Percentiles rank a stretch among this genome's conserved stretches.
These are phyloP conservation scores for Pseudocercospora macadamiae DNA, from an alignment of 2,329 filamentous ascomycete species.

Conservation along the genomic window DNA sequence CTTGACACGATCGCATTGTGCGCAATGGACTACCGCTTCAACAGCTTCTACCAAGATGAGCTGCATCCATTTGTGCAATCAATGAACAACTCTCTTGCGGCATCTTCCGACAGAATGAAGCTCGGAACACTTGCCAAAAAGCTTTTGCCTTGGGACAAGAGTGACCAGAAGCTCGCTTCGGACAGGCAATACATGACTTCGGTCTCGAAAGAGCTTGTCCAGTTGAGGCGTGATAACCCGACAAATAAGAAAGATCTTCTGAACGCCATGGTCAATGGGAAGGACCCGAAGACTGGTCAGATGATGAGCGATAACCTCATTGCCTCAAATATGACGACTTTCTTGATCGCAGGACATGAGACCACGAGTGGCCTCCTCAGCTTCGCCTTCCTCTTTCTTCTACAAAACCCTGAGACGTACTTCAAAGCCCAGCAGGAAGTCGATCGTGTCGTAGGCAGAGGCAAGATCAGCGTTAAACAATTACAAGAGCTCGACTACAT, in stretches of 20 bases:
- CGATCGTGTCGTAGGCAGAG: constrained; percentile 64
- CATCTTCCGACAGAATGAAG: constrained; percentile 60
- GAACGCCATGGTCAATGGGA: constrained; percentile 60
- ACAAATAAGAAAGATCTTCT: constrained; percentile 39
- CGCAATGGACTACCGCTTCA: constrained; percentile 65
- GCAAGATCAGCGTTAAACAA: constrained; percentile 62
- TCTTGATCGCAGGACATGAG: not conserved
- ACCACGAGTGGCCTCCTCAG: constrained; percentile 25
- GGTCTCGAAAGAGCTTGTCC: constrained; percentile 15
- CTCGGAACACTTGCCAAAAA: constrained; percentile 46
- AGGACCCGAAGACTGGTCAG: constrained; percentile 60
- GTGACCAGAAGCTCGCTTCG: constrained; percentile 2
- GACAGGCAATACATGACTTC: constrained; percentile 13
- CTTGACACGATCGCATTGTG: constrained; percentile 70
- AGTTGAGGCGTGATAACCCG: constrained; percentile 12
- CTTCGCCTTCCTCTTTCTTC: constrained; percentile 58
- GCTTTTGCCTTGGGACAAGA: constrained; percentile 1
- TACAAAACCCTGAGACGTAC: constrained; percentile 64
- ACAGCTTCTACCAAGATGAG: constrained; percentile 66
- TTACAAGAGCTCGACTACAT: constrained; percentile 67
- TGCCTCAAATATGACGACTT: not conserved
- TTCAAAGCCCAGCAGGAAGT: constrained; percentile 68
- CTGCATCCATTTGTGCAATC: constrained; percentile 74
- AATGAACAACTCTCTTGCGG: constrained; percentile 54
- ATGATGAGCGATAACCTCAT: constrained; percentile 62